phyloP scores from a whole-genome alignment of 2,329 filamentous ascomycete species.

The Penicillium thymicola region DNA sequence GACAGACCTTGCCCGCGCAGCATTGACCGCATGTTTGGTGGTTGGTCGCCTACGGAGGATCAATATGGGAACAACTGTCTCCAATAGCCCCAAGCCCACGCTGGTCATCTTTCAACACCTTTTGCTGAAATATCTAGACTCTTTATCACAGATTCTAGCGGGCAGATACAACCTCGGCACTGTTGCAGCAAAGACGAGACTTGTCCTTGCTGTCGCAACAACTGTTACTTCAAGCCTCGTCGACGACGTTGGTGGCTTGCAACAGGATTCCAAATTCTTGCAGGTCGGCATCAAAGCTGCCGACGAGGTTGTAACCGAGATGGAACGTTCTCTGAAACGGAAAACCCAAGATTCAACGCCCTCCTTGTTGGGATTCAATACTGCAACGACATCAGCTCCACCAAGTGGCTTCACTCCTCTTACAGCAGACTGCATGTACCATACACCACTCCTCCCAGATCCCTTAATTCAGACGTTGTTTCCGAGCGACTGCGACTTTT shows the following conservation, averaged over 20 bases:
- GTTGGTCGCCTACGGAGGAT: neutral
- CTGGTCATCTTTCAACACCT: neutral
- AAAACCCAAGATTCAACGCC: neutral
- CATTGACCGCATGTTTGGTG: neutral
- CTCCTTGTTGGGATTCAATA: neutral
- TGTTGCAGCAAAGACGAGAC: neutral
- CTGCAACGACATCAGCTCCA: neutral
- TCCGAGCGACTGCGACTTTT: neutral
- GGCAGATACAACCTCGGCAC: neutral
- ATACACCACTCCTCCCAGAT: neutral
- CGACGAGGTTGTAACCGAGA: neutral
- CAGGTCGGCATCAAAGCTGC: neutral
- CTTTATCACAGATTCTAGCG: neutral
- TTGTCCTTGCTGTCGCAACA: neutral
- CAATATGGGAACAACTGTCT: neutral
- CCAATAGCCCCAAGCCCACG: neutral
- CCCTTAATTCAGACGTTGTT: neutral
- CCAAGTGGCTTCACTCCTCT: neutral
- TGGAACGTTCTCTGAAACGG: neutral
- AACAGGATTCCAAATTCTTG: neutral
- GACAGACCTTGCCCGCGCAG: neutral
- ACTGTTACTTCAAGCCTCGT: neutral
- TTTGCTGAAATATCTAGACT: neutral
- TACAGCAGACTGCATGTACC: neutral
- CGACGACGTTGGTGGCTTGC: neutral